Conservation (phyloP, 1,284 basidiomycete species). For the Ceratobasidium sp. region DNA sequence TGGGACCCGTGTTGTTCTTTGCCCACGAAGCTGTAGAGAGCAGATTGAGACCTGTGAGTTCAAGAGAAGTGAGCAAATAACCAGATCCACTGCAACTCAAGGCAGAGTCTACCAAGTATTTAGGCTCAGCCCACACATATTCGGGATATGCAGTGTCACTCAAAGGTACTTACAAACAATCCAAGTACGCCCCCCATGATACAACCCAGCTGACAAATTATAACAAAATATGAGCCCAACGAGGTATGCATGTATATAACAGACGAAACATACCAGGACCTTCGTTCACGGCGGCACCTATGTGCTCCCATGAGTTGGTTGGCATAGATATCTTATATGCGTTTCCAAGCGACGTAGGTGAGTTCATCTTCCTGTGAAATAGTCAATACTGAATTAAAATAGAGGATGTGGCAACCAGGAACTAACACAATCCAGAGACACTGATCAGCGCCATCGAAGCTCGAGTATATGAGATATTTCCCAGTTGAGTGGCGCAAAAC, state of each 20-base stretch:
- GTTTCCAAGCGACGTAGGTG: constrained; percentile 56
- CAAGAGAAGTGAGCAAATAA: constrained; percentile 50
- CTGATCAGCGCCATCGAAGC: constrained; percentile 56
- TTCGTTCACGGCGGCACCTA: constrained; percentile 39
- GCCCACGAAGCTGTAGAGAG: constrained; percentile 54
- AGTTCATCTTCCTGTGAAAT: constrained; percentile 53
- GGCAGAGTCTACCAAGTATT: constrained; percentile 44
- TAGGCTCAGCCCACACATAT: neutral
- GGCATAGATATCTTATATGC: constrained; percentile 57
- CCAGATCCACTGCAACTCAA: constrained; percentile 42
- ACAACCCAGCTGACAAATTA: constrained; percentile 4
- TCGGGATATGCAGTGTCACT: too few species aligned
- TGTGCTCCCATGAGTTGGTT: constrained; percentile 49
- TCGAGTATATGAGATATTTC: constrained; percentile 57
- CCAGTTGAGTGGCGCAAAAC: constrained; percentile 52
- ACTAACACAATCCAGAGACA: constrained; percentile 56
- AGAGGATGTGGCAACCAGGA: neutral
- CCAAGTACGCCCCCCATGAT: constrained; percentile 43
- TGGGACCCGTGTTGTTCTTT: constrained; percentile 37
- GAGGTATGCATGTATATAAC: neutral
- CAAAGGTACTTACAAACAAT: constrained; percentile 43
- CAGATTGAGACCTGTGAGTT: constrained; percentile 56
- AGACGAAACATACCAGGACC: constrained; percentile 43
- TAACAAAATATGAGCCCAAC: neutral
- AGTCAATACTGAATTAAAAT: constrained; percentile 38